phyloP scores from a whole-genome alignment of 768 basidiomycete species.

The Amanita thiersii region DNA sequence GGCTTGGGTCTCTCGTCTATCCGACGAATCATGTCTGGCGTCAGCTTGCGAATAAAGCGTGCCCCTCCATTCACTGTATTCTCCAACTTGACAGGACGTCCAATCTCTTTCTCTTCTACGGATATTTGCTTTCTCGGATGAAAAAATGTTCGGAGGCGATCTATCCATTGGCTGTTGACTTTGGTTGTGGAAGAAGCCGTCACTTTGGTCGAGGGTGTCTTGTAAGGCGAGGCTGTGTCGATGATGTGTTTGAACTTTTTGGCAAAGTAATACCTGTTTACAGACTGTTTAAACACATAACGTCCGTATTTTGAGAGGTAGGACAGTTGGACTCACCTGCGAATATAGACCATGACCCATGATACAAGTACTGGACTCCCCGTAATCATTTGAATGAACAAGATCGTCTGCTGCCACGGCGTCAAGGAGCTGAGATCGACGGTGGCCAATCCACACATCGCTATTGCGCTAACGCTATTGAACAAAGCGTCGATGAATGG shows the following conservation, averaged over 20 bases:
- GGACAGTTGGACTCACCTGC: slow-evolving; percentile 41
- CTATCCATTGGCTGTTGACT: background rate
- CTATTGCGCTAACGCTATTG: slow-evolving; percentile 70
- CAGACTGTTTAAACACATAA: no score
- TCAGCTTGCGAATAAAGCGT: slow-evolving; percentile 29
- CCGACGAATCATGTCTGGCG: slow-evolving; percentile 72
- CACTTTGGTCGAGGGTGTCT: background rate
- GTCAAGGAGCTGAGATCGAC: slow-evolving; percentile 65
- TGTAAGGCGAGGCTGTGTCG: no score
- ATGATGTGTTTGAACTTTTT: slow-evolving; percentile 55
- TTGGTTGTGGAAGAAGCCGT: background rate
- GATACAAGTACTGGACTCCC: slow-evolving; percentile 73
- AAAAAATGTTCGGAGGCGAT: slow-evolving; percentile 13
- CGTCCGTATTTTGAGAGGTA: slow-evolving; percentile 4
- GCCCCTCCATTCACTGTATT: slow-evolving; percentile 12
- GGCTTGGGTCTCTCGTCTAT: slow-evolving; percentile 61
- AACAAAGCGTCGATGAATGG: slow-evolving; percentile 74
- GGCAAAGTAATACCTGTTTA: slow-evolving; percentile 56
- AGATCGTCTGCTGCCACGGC: slow-evolving; percentile 56
- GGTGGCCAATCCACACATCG: slow-evolving; percentile 69
- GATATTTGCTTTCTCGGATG: no score
- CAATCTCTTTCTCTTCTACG: background rate
- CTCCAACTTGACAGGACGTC: background rate
- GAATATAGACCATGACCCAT: slow-evolving; percentile 75
- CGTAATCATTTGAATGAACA: slow-evolving; percentile 74